Conservation (phyloP, 495 filamentous ascomycete species). For the Aspergillus wentii region DNA sequence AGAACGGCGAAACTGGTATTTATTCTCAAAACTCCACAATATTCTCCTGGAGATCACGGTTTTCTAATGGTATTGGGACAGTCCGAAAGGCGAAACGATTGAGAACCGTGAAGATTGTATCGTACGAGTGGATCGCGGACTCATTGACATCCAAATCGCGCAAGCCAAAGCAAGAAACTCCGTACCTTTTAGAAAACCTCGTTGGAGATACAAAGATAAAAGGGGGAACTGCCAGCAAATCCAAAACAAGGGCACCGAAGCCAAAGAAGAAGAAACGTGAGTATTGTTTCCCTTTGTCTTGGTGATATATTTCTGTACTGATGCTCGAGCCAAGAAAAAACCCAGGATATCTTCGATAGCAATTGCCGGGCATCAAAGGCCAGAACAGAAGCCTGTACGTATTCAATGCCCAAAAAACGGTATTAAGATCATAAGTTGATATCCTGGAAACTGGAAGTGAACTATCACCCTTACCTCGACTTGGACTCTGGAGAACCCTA, state of each 20-base stretch:
- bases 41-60: too few relatives aligned
- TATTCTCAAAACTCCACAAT: too few relatives aligned
- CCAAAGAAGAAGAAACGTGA: slow-evolving; percentile 14
- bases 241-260: slow-evolving; percentile 17
- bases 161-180: slow-evolving; percentile 30
- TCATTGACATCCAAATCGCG: slow-evolving; percentile 26
- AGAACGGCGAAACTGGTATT: slow-evolving; percentile 41
- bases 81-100: slow-evolving; percentile 38
- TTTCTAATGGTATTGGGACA: too few relatives aligned
- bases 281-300: too few relatives aligned
- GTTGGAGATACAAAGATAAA: slow-evolving; percentile 21
- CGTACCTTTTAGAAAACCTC: slow-evolving; percentile 42
- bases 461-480: slow-evolving; percentile 21
- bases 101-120: slow-evolving; percentile 47
- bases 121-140: slow-evolving; percentile 60
- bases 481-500: slow-evolving; percentile 8
- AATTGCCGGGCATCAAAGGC: too few relatives aligned
- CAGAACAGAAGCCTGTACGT: too few relatives aligned
- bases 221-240: slow-evolving; percentile 7
- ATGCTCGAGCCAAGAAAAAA: too few relatives aligned
- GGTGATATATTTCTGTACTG: too few relatives aligned
- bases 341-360: too few relatives aligned
- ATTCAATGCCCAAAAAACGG: too few relatives aligned
- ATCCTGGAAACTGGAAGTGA: too few relatives aligned
- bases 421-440: too few relatives aligned